phyloP scores from a whole-genome alignment of 805 yeast genomes.

The Candida silvicultrix region DNA sequence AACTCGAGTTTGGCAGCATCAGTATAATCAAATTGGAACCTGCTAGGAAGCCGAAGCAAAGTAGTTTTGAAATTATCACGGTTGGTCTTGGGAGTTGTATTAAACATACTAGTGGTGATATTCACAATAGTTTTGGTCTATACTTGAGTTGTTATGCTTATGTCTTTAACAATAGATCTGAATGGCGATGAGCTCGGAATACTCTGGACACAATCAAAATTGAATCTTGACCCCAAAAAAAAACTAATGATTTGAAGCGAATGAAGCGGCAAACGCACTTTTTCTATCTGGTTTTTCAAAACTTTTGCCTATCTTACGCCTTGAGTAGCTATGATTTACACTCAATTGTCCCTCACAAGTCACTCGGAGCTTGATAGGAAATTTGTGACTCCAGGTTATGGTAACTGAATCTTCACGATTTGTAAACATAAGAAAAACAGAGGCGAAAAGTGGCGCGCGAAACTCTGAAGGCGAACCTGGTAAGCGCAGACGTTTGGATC shows the following conservation, averaged over 20 bases:
- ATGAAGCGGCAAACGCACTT: too few relatives aligned
- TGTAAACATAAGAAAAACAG: neutral
- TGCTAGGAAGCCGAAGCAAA: conserved; percentile 29
- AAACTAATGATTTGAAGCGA: too few relatives aligned
- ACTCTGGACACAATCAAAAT: too few relatives aligned
- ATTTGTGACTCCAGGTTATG: neutral
- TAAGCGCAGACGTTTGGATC: neutral
- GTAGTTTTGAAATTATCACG: neutral
- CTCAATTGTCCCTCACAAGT: neutral
- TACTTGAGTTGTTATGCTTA: too few relatives aligned
- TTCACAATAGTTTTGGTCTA: too few relatives aligned
- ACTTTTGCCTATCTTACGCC: too few relatives aligned
- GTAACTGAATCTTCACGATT: neutral
- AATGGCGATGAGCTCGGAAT: too few relatives aligned
- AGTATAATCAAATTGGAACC: conserved; percentile 26
- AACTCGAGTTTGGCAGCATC: conserved; percentile 25
- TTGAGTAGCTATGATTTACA: too few relatives aligned
- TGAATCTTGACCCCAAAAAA: too few relatives aligned
- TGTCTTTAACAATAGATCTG: too few relatives aligned
- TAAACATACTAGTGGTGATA: too few relatives aligned
- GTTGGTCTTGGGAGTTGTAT: neutral
- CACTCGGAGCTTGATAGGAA: neutral
- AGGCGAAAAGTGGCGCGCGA: neutral
- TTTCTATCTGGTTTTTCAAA: too few relatives aligned
- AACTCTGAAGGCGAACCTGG: neutral